phyloP scores from a whole-genome alignment of 2,329 filamentous ascomycete species.

The Didymella lethalis region DNA sequence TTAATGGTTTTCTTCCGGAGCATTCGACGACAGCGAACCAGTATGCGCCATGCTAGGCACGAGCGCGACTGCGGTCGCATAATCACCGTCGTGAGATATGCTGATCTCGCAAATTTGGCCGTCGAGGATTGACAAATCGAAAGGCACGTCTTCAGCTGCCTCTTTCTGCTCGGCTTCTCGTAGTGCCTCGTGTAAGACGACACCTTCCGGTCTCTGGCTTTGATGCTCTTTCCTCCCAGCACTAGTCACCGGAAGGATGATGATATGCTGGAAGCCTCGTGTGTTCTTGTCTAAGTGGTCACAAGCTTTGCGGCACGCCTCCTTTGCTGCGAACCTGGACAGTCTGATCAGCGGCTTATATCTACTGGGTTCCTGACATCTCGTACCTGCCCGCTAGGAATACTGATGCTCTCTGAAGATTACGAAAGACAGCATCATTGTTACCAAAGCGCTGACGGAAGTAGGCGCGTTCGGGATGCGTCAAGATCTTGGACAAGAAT shows the following conservation, averaged over 20 bases:
- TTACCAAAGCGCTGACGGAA: slow-evolving; percentile 42
- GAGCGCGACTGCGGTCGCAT: slow-evolving; percentile 75
- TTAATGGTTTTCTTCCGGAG: not conserved
- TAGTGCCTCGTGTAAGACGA: slow-evolving; percentile 35
- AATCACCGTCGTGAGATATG: slow-evolving; percentile 88
- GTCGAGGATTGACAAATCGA: slow-evolving; percentile 24
- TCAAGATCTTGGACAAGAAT: slow-evolving; percentile 40
- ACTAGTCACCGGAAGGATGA: slow-evolving; percentile 45
- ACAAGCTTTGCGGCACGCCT: slow-evolving; percentile 58
- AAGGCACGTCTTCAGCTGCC: not conserved
- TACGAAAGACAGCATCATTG: slow-evolving; percentile 14
- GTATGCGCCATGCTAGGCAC: slow-evolving; percentile 47
- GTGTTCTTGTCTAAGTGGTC: slow-evolving; percentile 34
- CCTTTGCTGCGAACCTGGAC: slow-evolving; percentile 59
- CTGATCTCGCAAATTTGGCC: slow-evolving; percentile 71
- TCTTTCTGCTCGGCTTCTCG: not conserved
- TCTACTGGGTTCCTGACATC: not conserved
- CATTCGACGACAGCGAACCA: not conserved
- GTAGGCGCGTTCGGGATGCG: slow-evolving; percentile 42
- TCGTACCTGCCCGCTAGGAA: slow-evolving; percentile 50
- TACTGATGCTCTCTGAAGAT: slow-evolving; percentile 29
- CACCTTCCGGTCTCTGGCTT: slow-evolving; percentile 35
- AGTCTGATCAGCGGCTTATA: slow-evolving; percentile 12
- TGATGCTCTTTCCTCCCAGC: slow-evolving; percentile 12
- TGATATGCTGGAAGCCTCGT: slow-evolving; percentile 48